Base-by-base conservation (phyloP, 495 filamentous ascomycete genomes). In the Tuber brumale region DNA sequence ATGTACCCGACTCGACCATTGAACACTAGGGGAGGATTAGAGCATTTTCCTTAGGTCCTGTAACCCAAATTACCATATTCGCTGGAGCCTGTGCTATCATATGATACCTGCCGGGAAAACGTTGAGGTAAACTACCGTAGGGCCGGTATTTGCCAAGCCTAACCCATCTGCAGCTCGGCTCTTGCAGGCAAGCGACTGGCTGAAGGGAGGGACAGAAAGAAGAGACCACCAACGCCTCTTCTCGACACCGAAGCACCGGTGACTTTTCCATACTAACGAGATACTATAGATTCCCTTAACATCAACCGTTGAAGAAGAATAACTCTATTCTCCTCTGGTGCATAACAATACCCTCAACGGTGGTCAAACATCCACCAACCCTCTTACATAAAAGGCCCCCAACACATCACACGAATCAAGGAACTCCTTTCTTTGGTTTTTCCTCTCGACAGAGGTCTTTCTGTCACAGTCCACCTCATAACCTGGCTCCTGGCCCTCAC, bases 191-290 rank as follows among this genome's bases (percentile, higher is more conserved):
- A 66, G 57, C 27, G 27, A 35, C 57, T 35, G 57, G 57, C 27
- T 35, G n/a, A 66, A 57, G 23, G 51, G 57, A 66, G 57, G 51
- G n/a, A 27, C n/a, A 61, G 57, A 66, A 19, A 35, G 57, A 66
- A 66, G 57, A 66, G 57, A 66, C 57, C 57, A 66, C 14, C 57
- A 66, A 66, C 57, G 57, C 57, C 57, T 66, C 57, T 66, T 66
- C 57, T 66, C 57, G 57, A 66, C 57, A 31, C 57, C 27, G 27
- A 66, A 27, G 27, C 57, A 66, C 57, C 51, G 6, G 27, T 35
- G 57, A 35, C 27, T 66, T 19, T 35, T 27, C 57, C 27, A 66
- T 66, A 35, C 18, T 66, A 35, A 66, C 31, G 4, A 66, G 57
- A 66, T n/a, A n/a, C n/a, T n/a, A n/a, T 35, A 61, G 51, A n/a